A percentile compares a stretch with the other conserved stretches of the same genome.
Conservation (phyloP, 352 stramenopile genomes). For the Pythium phragmiticola region DNA sequence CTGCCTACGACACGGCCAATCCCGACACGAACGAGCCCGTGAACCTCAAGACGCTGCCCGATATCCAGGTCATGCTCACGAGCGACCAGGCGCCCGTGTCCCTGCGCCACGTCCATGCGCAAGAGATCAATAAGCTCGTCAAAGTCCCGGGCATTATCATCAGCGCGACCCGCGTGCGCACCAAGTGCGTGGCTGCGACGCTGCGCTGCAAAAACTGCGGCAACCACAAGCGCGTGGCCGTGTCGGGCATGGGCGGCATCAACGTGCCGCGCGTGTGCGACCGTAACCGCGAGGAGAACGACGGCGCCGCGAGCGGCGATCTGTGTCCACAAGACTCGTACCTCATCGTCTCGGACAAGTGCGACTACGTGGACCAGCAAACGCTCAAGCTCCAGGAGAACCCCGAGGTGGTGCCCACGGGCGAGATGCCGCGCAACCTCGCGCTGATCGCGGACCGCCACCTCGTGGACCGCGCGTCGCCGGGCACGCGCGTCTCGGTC, state of each 20-base stretch:
- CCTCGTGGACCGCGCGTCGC: constrained; percentile 94
- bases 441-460: constrained; percentile 94
- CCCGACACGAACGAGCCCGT: constrained; percentile 23
- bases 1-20: constrained; percentile 26
- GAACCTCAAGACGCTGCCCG: constrained; percentile 46
- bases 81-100: constrained; percentile 73
- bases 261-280: constrained; percentile 85
- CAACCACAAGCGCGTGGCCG: constrained; percentile 63
- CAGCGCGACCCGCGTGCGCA: constrained; percentile 91
- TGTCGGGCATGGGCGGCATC: constrained; percentile 69
- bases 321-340: constrained; percentile 90
- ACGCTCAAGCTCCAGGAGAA: constrained; percentile 98
- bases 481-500: constrained; percentile 95
- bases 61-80: constrained; percentile 81
- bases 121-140: constrained; percentile 89
- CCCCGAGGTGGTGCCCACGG: constrained; percentile 96
- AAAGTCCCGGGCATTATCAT: constrained; percentile 97
- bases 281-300: constrained; percentile 48
- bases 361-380: constrained; percentile 97
- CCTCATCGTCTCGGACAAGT: constrained; percentile 93
- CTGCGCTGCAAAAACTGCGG: constrained; percentile 91
- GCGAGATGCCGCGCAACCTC: constrained; percentile 97
- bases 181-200: constrained; percentile 90
- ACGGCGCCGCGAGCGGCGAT: constrained; percentile 38
- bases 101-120: constrained; percentile 82